Conservation (phyloP, 2,329 filamentous ascomycete genomes). For the Hypoxylon sp. region DNA sequence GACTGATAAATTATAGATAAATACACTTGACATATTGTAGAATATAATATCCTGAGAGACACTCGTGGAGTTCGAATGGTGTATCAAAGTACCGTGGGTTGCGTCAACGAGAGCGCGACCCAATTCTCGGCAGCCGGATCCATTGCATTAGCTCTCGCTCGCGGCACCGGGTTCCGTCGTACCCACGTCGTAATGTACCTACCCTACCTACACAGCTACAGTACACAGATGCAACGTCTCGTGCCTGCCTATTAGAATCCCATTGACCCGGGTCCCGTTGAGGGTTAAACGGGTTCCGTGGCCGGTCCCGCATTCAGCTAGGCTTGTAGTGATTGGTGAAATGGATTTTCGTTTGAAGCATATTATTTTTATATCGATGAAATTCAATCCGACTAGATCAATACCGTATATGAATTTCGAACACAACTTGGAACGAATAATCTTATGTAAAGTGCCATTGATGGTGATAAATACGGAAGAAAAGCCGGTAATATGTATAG, state of each 20-base stretch:
- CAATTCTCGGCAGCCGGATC: no score
- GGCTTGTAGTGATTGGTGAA: background rate
- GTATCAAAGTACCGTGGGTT: background rate
- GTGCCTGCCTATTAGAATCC: background rate
- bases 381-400: no score
- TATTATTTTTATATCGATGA: background rate
- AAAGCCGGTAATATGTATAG: no score
- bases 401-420: no score
- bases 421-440: no score
- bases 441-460: no score
- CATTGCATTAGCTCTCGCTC: background rate
- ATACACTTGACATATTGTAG: background rate
- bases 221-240: no score
- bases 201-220: no score
- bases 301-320: background rate
- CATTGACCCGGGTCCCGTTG: background rate
- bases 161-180: background rate
- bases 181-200: no score
- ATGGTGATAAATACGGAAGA: no score
- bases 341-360: background rate
- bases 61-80: no score
- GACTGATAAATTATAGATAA: background rate
- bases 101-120: no score
- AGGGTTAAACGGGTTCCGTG: slow-evolving; percentile 10
- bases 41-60: background rate